Conservation (phyloP, 129 eudicot species). For the Mikania micrantha region DNA sequence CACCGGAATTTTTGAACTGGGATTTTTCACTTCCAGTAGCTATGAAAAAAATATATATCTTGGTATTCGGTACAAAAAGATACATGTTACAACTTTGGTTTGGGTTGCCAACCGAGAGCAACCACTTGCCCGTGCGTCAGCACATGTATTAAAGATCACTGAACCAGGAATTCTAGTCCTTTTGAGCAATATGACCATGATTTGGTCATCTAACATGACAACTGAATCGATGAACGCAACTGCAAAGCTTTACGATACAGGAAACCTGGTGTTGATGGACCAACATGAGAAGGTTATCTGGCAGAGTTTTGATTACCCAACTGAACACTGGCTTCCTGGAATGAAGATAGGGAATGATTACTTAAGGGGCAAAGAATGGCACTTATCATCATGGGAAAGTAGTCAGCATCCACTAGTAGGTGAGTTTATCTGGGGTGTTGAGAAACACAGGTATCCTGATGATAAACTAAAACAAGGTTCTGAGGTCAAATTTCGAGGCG, state of each 20-base stretch:
- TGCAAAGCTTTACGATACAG: slow-evolving; percentile 14
- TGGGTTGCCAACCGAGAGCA: not conserved
- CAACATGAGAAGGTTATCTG: no score
- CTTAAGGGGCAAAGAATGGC: slow-evolving; percentile 14
- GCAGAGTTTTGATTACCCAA: no score
- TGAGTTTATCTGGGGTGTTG: slow-evolving; percentile 6
- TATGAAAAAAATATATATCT: not conserved
- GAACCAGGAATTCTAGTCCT: not conserved
- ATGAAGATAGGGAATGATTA: no score
- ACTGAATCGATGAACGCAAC: not conserved
- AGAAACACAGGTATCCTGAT: slow-evolving; percentile 10
- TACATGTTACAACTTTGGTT: not conserved
- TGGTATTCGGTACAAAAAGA: not conserved
- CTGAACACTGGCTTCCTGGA: no score
- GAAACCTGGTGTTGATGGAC: slow-evolving; percentile 28
- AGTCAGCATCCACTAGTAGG: slow-evolving; percentile 28
- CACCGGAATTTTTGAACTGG: not conserved
- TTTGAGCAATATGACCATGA: no score
- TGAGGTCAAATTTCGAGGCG: slow-evolving; percentile 1
- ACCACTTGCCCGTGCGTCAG: not conserved
- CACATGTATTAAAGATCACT: not conserved
- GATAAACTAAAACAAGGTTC: slow-evolving; percentile 6
- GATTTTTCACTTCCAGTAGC: not conserved
- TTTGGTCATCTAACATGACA: slow-evolving; percentile 26
- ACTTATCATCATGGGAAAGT: slow-evolving; percentile 32